Conservation (phyloP, 176 grass and related monocot species). For the Raddia guianensis region DNA sequence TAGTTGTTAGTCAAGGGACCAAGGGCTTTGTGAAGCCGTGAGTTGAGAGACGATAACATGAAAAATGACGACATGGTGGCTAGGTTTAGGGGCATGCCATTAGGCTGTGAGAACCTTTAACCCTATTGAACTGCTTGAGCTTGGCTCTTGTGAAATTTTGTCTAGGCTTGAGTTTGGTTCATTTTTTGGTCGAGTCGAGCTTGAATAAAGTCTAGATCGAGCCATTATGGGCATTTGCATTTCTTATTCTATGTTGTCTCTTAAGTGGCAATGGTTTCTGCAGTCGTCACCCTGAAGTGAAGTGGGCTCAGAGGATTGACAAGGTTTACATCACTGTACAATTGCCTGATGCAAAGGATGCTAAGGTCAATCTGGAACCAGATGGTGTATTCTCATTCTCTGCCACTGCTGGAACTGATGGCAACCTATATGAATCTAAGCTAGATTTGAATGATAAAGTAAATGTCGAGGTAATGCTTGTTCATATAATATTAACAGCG, state of each 20-base stretch:
- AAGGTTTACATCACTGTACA: conserved; percentile 89
- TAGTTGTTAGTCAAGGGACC: too few relatives aligned
- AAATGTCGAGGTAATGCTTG: conserved; percentile 70
- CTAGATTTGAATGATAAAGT: conserved; percentile 89
- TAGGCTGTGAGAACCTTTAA: too few relatives aligned
- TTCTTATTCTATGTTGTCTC: background rate
- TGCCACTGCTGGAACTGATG: conserved; percentile 66
- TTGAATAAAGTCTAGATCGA: too few relatives aligned
- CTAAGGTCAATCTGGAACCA: conserved; percentile 81
- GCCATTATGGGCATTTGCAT: background rate
- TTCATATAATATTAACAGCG: background rate
- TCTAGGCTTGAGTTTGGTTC: too few relatives aligned
- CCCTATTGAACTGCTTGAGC: too few relatives aligned
- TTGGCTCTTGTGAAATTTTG: too few relatives aligned
- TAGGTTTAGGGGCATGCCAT: too few relatives aligned
- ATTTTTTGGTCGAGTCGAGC: too few relatives aligned
- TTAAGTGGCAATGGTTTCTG: conserved; percentile 41
- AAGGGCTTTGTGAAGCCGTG: too few relatives aligned
- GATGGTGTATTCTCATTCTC: conserved; percentile 90
- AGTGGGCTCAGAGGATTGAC: conserved; percentile 93
- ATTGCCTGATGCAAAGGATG: conserved; percentile 88
- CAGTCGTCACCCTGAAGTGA: conserved; percentile 84
- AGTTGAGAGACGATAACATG: too few relatives aligned
- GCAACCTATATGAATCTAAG: conserved; percentile 69
- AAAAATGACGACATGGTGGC: too few relatives aligned